phyloP scores from a whole-genome alignment of 2,329 filamentous ascomycete species.

The Sporothrix brasiliensis region DNA sequence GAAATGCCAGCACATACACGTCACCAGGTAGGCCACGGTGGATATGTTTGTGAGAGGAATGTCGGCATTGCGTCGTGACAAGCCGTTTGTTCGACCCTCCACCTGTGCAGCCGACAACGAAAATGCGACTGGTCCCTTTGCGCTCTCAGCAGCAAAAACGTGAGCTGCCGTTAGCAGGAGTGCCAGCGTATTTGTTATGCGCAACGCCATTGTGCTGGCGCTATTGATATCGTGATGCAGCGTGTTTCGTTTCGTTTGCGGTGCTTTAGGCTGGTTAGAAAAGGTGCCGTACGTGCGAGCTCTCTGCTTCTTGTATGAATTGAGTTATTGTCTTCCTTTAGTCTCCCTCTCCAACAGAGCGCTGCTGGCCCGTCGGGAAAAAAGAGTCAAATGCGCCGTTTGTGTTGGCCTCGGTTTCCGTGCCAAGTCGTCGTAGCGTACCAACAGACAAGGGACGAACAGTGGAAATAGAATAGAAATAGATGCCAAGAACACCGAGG shows the following conservation, averaged over 20 bases:
- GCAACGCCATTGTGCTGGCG: neutral
- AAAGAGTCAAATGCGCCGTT: neutral
- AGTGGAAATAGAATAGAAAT: neutral
- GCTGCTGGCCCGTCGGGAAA: no score
- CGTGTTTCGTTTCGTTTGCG: no score
- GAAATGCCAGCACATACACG: conserved; percentile 14
- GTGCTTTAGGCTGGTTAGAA: neutral
- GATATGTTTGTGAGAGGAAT: conserved; percentile 32
- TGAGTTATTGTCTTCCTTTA: neutral
- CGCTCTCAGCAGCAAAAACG: neutral
- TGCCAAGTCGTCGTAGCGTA: neutral
- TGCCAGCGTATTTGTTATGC: neutral
- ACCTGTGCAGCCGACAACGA: neutral
- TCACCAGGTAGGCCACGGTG: conserved; percentile 30
- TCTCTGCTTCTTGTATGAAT: neutral
- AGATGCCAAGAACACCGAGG: neutral
- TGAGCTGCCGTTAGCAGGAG: neutral
- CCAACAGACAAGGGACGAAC: neutral
- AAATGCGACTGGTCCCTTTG: neutral
- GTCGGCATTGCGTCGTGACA: conserved; percentile 29
- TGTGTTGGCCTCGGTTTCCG: neutral
- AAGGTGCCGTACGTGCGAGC: neutral
- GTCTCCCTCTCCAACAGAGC: neutral
- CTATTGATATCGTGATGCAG: neutral
- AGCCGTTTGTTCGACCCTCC: neutral